A percentile compares a stretch with the other conserved stretches of the same genome.
These are phyloP conservation scores for Pulveroboletus frians DNA, from an alignment of 768 basidiomycete genomes.

Conservation along the genomic window DNA sequence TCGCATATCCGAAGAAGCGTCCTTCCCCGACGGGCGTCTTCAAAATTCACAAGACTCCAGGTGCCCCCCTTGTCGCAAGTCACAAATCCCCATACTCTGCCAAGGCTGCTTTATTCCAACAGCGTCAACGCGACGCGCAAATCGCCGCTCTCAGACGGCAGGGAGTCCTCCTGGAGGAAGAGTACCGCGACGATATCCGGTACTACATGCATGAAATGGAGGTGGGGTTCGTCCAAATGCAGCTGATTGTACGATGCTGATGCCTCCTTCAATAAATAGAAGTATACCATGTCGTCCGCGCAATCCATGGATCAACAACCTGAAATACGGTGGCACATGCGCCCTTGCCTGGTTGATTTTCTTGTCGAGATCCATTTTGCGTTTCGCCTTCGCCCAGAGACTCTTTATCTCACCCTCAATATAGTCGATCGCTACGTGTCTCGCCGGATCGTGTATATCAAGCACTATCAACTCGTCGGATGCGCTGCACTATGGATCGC, in stretches of 20 bases:
- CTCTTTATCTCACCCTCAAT: slow-evolving; percentile 96
- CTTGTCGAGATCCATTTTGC: slow-evolving; percentile 98
- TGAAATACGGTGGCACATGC: slow-evolving; percentile 99
- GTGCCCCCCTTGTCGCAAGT: slow-evolving; percentile 40
- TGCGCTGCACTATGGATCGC: slow-evolving; percentile 99
- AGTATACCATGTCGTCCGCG: slow-evolving; percentile 82
- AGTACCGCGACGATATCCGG: slow-evolving; percentile 90
- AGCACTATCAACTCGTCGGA: slow-evolving; percentile 98
- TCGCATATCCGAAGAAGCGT: slow-evolving; percentile 79
- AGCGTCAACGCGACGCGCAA: slow-evolving; percentile 66
- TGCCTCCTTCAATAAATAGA: slow-evolving; percentile 39
- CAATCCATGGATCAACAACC: slow-evolving; percentile 99
- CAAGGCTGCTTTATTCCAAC: slow-evolving; percentile 54
- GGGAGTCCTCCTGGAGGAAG: slow-evolving; percentile 83
- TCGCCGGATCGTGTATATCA: slow-evolving; percentile 96
- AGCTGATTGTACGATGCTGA: slow-evolving; percentile 5
- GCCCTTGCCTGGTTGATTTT: slow-evolving; percentile 96
- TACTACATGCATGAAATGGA: slow-evolving; percentile 98
- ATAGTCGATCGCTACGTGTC: slow-evolving; percentile 99
- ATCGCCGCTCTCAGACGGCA: slow-evolving; percentile 65
- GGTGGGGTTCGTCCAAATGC: slow-evolving; percentile 49
- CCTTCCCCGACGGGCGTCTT: slow-evolving; percentile 77
- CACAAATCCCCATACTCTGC: slow-evolving; percentile 64
- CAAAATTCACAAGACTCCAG: slow-evolving; percentile 58
- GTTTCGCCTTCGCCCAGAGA: slow-evolving; percentile 96